Evolutionary conservation across 1,139 yeast species (phyloP).

Genomic region (Pichia cactophila): DNA sequence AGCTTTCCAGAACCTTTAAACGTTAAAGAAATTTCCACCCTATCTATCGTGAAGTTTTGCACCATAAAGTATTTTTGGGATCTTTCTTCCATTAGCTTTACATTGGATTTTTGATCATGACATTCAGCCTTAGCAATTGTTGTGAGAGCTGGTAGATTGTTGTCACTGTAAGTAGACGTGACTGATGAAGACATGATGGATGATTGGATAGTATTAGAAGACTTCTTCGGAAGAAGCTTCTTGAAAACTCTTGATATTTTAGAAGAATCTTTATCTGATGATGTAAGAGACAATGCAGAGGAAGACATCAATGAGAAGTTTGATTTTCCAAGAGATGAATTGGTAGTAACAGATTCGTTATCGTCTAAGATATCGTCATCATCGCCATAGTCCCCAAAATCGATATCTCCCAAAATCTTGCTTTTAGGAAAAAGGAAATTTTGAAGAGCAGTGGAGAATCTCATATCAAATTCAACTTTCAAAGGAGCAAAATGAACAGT

Average conservation of each 20-base stretch:
- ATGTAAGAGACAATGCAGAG: background rate
- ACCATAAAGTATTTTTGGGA: constrained; percentile 40
- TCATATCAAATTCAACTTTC: constrained; percentile 64
- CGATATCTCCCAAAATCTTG: constrained; percentile 19
- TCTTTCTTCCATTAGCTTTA: constrained; percentile 48
- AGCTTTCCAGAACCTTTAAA: constrained; percentile 69
- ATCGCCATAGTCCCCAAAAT: constrained; percentile 7
- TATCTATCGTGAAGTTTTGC: constrained; percentile 47
- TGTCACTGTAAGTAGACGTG: background rate
- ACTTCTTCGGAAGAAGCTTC: constrained; percentile 7
- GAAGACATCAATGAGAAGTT: background rate
- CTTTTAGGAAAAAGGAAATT: constrained; percentile 38
- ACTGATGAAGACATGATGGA: background rate
- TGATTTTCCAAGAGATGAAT: background rate
- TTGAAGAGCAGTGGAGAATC: constrained; percentile 54
- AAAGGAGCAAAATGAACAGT: constrained; percentile 53
- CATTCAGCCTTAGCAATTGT: background rate
- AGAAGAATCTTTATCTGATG: constrained; percentile 3
- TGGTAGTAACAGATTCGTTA: constrained; percentile 1
- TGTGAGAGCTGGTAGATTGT: background rate
- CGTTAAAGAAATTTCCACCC: constrained; percentile 53
- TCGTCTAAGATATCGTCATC: constrained; percentile 4
- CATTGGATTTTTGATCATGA: constrained; percentile 18
- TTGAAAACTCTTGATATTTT: constrained; percentile 10
- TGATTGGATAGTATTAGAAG: background rate